These are phyloP conservation scores for Metschnikowia lochheadii DNA, from an alignment of 805 yeast species.

Conservation along the genomic window DNA sequence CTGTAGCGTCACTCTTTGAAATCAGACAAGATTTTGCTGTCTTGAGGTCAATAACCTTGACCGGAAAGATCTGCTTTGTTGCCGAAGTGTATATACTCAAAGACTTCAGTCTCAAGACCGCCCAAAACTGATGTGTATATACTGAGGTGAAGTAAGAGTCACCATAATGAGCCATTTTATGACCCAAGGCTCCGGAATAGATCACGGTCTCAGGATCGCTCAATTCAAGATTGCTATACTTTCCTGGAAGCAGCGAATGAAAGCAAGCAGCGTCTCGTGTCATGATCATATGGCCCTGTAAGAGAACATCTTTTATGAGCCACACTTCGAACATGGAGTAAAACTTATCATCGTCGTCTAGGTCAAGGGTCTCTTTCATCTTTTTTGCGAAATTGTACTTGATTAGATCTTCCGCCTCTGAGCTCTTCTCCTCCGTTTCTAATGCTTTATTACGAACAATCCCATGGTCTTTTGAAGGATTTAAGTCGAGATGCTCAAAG, in stretches of 20 bases:
- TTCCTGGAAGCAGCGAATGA: constrained; percentile 68
- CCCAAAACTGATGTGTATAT: constrained; percentile 65
- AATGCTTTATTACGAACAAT: constrained; percentile 12
- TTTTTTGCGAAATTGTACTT: constrained; percentile 31
- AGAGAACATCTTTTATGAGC: constrained; percentile 74
- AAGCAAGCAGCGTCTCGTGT: constrained; percentile 64
- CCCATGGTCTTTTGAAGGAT: constrained; percentile 8
- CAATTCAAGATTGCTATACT: constrained; percentile 10
- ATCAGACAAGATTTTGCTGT: constrained; percentile 60
- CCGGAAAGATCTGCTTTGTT: constrained; percentile 82
- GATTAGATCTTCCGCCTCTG: constrained; percentile 12
- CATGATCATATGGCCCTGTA: constrained; percentile 81
- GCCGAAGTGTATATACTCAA: constrained; percentile 66
- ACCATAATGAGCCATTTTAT: constrained; percentile 36
- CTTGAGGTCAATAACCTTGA: constrained; percentile 65
- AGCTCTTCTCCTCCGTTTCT: constrained; percentile 8
- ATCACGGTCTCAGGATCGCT: constrained; percentile 17
- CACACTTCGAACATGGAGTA: constrained; percentile 68
- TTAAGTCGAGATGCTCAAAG: constrained; percentile 15
- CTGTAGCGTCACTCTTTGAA: constrained; percentile 16
- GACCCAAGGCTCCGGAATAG: constrained; percentile 37
- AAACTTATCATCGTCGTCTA: constrained; percentile 54
- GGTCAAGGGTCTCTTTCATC: constrained; percentile 34
- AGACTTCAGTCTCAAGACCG: constrained; percentile 64
- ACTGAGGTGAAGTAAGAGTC: constrained; percentile 33